Evolutionary conservation across 2,329 filamentous ascomycete species (phyloP).

Genomic region (Tricladium varicosporioides): DNA sequence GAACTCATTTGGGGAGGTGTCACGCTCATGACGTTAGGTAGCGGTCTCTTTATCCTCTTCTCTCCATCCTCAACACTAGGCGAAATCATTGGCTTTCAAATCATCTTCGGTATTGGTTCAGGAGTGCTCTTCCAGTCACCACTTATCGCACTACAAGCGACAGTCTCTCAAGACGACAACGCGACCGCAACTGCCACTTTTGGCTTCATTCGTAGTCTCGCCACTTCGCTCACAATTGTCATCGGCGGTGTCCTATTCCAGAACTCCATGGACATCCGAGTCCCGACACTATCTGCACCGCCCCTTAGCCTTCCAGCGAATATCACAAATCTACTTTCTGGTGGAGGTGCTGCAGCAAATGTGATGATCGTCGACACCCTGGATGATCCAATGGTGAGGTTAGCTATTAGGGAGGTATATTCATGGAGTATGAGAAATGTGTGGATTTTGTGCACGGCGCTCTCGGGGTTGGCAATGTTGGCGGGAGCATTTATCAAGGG

Average conservation of each 20-base stretch:
- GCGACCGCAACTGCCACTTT: constrained; percentile 52
- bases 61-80: constrained; percentile 35
- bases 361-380: constrained; percentile 40
- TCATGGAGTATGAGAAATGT: constrained; percentile 25
- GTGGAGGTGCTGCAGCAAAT: constrained; percentile 24
- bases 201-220: constrained; percentile 44
- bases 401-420: constrained; percentile 19
- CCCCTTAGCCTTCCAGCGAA: constrained; percentile 5
- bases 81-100: constrained; percentile 46
- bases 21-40: constrained; percentile 42
- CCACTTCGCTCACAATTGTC: constrained; percentile 42
- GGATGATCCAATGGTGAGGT: constrained; percentile 12
- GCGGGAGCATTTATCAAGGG: constrained; percentile 44
- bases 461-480: constrained; percentile 32
- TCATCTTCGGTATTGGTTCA: constrained; percentile 49
- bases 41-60: constrained; percentile 45
- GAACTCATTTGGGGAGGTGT: constrained; percentile 24
- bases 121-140: constrained; percentile 54
- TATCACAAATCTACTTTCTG: constrained; percentile 29
- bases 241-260: constrained; percentile 46
- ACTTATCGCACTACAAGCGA: constrained; percentile 53
- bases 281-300: constrained; percentile 20
- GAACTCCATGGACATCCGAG: constrained; percentile 13
- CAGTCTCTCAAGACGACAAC: constrained; percentile 38
- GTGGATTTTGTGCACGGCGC: constrained; percentile 25